Evolutionary conservation across 352 stramenopile species (phyloP).

Genomic region (Aphanomyces stellatus): DNA sequence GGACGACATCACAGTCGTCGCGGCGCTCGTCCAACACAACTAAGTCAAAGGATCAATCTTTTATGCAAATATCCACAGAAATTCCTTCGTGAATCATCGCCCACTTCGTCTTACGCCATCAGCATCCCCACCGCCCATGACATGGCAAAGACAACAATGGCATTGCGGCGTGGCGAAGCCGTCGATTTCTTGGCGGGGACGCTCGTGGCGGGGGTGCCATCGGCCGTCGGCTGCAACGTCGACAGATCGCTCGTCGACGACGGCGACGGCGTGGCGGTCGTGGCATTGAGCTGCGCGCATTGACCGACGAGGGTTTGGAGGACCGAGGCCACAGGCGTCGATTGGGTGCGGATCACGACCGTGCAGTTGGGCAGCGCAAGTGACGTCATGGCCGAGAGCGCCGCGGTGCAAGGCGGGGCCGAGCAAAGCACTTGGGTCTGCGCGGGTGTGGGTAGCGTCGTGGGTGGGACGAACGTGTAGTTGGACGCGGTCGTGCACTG

Average conservation of each 20-base stretch:
- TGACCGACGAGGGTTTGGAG: neutral
- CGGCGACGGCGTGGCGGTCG: neutral
- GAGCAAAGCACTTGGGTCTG: conserved; percentile 2
- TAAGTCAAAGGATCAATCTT: no score
- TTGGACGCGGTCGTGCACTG: conserved; percentile 15
- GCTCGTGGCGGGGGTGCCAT: neutral
- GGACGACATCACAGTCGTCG: conserved; percentile 87
- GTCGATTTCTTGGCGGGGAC: no score
- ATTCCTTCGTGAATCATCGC: no score
- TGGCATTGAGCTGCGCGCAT: neutral
- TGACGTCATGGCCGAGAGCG: neutral
- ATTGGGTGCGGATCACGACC: neutral
- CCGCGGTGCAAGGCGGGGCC: neutral
- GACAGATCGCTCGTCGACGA: neutral
- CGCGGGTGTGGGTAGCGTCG: neutral
- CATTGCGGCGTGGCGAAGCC: no score
- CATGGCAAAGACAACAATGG: no score
- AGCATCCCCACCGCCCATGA: no score
- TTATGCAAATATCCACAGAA: no score
- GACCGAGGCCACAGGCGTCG: neutral
- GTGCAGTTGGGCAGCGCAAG: conserved; percentile 8
- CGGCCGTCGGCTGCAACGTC: neutral
- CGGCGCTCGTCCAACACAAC: conserved; percentile 44
- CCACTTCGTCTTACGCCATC: no score
- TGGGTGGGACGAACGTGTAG: conserved; percentile 5